These are phyloP conservation scores for Knoxdaviesia capensis DNA, from an alignment of 2,329 filamentous ascomycete genomes.

Conservation along the genomic window DNA sequence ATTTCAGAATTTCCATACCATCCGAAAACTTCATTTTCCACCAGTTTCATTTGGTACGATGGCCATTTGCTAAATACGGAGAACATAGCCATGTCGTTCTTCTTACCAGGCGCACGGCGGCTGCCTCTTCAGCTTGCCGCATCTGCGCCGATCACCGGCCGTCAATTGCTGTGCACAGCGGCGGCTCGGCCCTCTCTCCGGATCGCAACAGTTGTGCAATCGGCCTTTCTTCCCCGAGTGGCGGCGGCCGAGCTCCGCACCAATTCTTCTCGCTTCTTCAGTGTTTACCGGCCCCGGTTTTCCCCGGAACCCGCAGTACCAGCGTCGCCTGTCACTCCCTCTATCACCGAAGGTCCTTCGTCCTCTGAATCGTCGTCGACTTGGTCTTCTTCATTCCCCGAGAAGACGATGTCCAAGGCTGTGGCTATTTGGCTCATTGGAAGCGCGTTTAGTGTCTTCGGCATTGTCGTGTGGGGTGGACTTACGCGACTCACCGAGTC, in stretches of 20 bases:
- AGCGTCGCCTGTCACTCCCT: not conserved
- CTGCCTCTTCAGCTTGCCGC: constrained; percentile 17
- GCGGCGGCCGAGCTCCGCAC: no score
- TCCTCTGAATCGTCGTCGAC: constrained; percentile 1
- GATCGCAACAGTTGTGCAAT: no score
- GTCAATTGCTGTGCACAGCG: constrained; percentile 19
- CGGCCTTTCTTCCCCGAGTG: no score
- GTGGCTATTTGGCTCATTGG: constrained; percentile 87
- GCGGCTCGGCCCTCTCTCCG: not conserved
- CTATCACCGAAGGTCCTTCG: not conserved
- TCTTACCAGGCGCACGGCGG: constrained; percentile 21
- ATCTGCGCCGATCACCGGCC: constrained; percentile 24
- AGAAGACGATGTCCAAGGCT: constrained; percentile 49
- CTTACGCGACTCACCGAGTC: constrained; percentile 90
- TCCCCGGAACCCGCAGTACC: no score
- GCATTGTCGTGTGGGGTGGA: constrained; percentile 88
- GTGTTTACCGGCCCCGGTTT: no score
- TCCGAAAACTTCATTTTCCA: no score
- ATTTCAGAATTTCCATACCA: no score
- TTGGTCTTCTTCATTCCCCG: constrained; percentile 18
- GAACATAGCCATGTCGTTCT: constrained; percentile 16
- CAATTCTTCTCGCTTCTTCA: no score
- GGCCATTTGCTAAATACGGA: no score
- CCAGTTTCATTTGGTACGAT: no score
- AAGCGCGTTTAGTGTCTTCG: constrained; percentile 85